Conservation (phyloP, 148 eudicot species). For the Tetragonia tetragonoides region DNA sequence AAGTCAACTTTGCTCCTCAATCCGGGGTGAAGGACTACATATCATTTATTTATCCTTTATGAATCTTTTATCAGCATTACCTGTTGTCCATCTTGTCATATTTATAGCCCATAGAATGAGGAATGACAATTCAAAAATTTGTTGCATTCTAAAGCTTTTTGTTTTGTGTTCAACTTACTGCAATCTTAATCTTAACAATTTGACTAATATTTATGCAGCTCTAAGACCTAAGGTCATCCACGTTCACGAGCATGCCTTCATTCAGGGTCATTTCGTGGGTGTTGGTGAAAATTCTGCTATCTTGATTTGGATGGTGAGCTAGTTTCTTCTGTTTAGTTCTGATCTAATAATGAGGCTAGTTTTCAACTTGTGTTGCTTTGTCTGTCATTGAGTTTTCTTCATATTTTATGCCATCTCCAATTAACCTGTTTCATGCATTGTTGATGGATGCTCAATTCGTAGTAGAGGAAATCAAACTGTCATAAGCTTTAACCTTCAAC, state of each 20-base stretch:
- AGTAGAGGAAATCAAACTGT: no score
- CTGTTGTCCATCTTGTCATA: background rate
- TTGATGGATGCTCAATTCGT: no score
- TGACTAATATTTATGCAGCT: slow-evolving; percentile 28
- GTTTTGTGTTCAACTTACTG: background rate
- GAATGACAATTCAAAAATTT: background rate
- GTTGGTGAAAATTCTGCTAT: slow-evolving; percentile 52
- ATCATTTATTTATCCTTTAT: background rate
- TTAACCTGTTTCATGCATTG: background rate
- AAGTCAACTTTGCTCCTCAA: no score
- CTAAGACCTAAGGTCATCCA: slow-evolving; percentile 56
- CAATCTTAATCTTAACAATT: background rate
- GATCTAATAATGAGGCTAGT: background rate
- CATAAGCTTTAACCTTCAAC: background rate
- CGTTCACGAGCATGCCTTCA: slow-evolving; percentile 76
- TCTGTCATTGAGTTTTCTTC: background rate
- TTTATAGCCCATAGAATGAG: background rate
- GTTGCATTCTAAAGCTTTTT: background rate
- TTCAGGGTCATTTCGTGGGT: slow-evolving; percentile 58
- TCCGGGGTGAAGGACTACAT: no score
- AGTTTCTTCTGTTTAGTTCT: background rate
- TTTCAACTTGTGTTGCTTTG: background rate
- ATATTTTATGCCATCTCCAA: background rate
- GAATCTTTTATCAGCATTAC: background rate
- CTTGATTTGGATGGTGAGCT: slow-evolving; percentile 71